phyloP scores from a whole-genome alignment of 139 green algal species.

The Chlamydomonas asymmetrica region DNA sequence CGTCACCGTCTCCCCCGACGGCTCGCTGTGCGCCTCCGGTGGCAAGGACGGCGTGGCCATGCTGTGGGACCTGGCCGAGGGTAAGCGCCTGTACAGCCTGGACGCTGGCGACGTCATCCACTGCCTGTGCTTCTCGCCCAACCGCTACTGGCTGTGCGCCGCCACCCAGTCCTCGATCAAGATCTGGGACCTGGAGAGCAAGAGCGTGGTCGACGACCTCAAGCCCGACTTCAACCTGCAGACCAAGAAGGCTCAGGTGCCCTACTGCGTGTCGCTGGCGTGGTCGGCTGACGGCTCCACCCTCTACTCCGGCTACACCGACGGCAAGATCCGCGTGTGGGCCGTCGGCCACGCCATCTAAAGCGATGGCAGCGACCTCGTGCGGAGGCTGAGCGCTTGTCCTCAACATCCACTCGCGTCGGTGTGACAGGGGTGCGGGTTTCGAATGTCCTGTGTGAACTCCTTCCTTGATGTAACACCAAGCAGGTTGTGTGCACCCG shows the following conservation, averaged over 20 bases:
- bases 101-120: conserved; percentile 98
- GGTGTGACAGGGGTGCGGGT: too few species aligned
- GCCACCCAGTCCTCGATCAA: conserved; percentile 90
- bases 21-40: conserved; percentile 97
- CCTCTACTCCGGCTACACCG: conserved; percentile 86
- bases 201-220: conserved; percentile 94
- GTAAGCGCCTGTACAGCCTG: conserved; percentile 98
- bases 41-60: conserved; percentile 98
- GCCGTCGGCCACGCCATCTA: conserved; percentile 52
- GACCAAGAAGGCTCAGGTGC: conserved; percentile 75
- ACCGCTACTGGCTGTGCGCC: conserved; percentile 99
- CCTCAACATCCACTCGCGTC: too few species aligned
- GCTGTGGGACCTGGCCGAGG: conserved; percentile 99
- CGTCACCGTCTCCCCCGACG: conserved; percentile 98
- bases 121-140: conserved; percentile 96
- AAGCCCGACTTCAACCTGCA: conserved; percentile 63
- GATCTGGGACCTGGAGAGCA: conserved; percentile 99
- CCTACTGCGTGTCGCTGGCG: conserved; percentile 93
- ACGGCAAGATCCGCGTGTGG: conserved; percentile 68
- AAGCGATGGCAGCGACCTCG: too few species aligned
- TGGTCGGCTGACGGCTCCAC: conserved; percentile 97
- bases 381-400: too few species aligned
- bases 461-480: too few species aligned
- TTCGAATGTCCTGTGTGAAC: too few species aligned
- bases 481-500: too few species aligned